Conservation (phyloP, 805 yeast species). For the Scheffersomyces lignosus region DNA sequence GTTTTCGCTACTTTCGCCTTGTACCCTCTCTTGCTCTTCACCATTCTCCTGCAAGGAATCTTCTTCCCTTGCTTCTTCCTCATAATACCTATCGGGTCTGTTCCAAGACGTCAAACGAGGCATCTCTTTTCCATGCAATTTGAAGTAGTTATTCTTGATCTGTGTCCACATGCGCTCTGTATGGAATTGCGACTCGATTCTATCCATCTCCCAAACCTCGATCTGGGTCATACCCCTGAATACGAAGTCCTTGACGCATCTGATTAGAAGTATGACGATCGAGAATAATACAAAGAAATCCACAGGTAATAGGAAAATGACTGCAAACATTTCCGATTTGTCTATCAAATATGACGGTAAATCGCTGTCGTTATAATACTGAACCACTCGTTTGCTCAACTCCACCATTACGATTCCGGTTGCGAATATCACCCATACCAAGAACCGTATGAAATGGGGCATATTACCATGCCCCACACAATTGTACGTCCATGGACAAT, state of each 20-base stretch:
- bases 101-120: slow-evolving; percentile 53
- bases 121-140: slow-evolving; percentile 39
- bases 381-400: slow-evolving; percentile 38
- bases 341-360: slow-evolving; percentile 58
- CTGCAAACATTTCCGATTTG: slow-evolving; percentile 52
- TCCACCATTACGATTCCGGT: slow-evolving; percentile 48
- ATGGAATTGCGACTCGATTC: slow-evolving; percentile 66
- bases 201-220: slow-evolving; percentile 89
- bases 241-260: slow-evolving; percentile 58
- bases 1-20: slow-evolving; percentile 2
- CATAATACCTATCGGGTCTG: slow-evolving; percentile 16
- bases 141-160: slow-evolving; percentile 44
- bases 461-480: slow-evolving; percentile 81
- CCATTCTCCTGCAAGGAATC: slow-evolving; percentile 2
- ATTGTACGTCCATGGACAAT: slow-evolving; percentile 88
- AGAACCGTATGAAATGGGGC: slow-evolving; percentile 78
- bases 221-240: slow-evolving; percentile 80
- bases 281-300: slow-evolving; percentile 61
- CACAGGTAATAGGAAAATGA: slow-evolving; percentile 54
- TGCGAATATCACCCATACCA: slow-evolving; percentile 61
- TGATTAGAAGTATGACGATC: slow-evolving; percentile 55
- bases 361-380: slow-evolving; percentile 48
- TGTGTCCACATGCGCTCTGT: slow-evolving; percentile 54
- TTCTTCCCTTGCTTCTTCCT: slow-evolving; percentile 8
- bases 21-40: neutral